Base-by-base conservation (phyloP, 1,284 basidiomycete species). In the Kalmanozyma brasiliensis region DNA sequence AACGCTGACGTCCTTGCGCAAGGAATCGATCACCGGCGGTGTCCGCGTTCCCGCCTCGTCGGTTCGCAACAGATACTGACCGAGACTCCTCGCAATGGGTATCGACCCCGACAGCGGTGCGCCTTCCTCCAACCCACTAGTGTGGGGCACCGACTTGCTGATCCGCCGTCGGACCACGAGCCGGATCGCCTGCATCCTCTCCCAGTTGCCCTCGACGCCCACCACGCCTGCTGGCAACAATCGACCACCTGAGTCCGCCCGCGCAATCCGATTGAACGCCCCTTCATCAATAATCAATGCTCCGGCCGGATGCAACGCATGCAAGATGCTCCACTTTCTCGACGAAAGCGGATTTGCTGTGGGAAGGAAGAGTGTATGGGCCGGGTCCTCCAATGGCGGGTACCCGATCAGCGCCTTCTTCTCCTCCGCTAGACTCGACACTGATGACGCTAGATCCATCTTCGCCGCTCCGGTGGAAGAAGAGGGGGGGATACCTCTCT, bases 251-350 rank as follows among this genome's bases (percentile, higher is more conserved):
- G 90, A 91, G 82, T 97, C 89, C 34, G 90, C 86, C 42, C 89
- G 87, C 1, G 90, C 89, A 40, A 98, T 87, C 16, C 96, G 92
- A 29, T 87, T 85, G 78, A 93, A 90, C 0, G 95, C 95, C 1
- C 96, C 95, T 26, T 88, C 84, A 82, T 97, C 94, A 64, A 96
- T 89, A 79, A 96, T 86, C 33, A 98, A 88, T 32, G 88, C 89
- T 0, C 96, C 95, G 0, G 93, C 88, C 0, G 94, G 91, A 62
- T 89, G 89, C 22, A 98, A 85, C 0, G 94, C 97, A 83, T 98
- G 94, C 14, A 90, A 88, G 23, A 95, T 94, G 93, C 94, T 98
- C 71, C 92, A 90, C 76, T 98, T 97, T 36, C 96, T 87, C 30
- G 96, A 94, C 29, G 91, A 89, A 72, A 96, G 85, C 0, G 93